Evolutionary conservation across 192 early-diverging fungal genomes (phyloP).

Genomic region (Backusella westeae): DNA sequence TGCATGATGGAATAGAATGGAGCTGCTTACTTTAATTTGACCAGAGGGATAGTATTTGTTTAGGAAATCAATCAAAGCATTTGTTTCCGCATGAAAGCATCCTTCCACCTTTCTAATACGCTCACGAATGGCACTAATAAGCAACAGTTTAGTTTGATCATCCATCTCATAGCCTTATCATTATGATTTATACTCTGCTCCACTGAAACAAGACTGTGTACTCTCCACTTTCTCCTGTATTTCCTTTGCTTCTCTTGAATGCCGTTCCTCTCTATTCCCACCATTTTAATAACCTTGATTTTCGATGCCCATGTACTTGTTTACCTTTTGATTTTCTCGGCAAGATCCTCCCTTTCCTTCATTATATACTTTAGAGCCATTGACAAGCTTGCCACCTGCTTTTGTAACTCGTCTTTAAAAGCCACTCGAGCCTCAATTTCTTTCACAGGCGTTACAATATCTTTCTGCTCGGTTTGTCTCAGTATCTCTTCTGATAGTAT

Average conservation of each 20-base stretch:
- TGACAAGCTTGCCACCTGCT: neutral
- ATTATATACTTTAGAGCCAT: neutral
- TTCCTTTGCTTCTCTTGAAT: neutral
- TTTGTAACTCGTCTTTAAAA: conserved; percentile 2
- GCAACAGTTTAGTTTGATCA: neutral
- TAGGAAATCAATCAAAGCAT: conserved; percentile 26
- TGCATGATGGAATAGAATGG: neutral
- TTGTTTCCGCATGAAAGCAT: neutral
- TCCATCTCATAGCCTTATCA: neutral
- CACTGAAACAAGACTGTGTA: neutral
- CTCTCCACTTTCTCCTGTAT: neutral
- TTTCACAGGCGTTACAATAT: neutral
- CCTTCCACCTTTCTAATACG: neutral
- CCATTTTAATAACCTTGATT: neutral
- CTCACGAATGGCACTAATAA: neutral
- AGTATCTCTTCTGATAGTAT: neutral
- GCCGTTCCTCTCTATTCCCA: neutral
- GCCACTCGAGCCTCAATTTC: neutral
- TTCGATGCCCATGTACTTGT: neutral
- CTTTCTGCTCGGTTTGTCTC: neutral
- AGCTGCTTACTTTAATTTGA: conserved; percentile 14
- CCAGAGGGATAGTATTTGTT: conserved; percentile 33
- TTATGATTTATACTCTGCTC: neutral
- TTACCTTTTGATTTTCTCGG: neutral
- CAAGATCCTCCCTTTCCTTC: neutral